phyloP scores from a whole-genome alignment of 257 asterid genomes.

The Thymus mandschuricus region DNA sequence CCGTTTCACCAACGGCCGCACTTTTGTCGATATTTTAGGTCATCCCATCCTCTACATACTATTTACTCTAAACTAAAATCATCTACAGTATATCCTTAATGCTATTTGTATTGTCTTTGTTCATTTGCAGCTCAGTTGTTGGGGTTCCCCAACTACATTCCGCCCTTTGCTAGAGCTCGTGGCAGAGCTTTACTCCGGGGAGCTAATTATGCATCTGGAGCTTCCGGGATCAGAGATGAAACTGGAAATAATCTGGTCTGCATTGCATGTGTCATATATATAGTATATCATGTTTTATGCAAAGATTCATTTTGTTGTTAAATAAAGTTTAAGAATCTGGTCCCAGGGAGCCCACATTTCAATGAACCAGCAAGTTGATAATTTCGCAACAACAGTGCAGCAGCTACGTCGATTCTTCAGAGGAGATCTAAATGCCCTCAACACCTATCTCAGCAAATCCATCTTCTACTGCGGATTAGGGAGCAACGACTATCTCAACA shows the following conservation, averaged over 20 bases:
- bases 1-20: slow-evolving; percentile 88
- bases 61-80: no score
- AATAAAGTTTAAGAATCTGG: no score
- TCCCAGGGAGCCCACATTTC: slow-evolving; percentile 78
- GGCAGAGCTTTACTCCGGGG: slow-evolving; percentile 68
- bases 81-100: no score
- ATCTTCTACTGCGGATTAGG: slow-evolving; percentile 82
- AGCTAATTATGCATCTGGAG: slow-evolving; percentile 87
- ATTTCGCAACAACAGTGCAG: slow-evolving; percentile 62
- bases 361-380: slow-evolving; percentile 74
- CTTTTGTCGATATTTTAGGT: slow-evolving; percentile 84
- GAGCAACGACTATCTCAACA: slow-evolving; percentile 93
- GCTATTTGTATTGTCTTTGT: background rate
- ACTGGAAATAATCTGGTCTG: slow-evolving; percentile 95
- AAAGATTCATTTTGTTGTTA: no score
- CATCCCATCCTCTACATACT: no score
- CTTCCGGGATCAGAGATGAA: slow-evolving; percentile 88
- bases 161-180: slow-evolving; percentile 58
- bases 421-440: slow-evolving; percentile 56
- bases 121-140: slow-evolving; percentile 72
- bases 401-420: slow-evolving; percentile 59
- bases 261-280: no score
- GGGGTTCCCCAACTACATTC: slow-evolving; percentile 78
- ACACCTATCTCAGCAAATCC: slow-evolving; percentile 65
- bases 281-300: no score